These are phyloP conservation scores for Cladophialophora immunda DNA, from an alignment of 2,329 filamentous ascomycete species.

Conservation along the genomic window DNA sequence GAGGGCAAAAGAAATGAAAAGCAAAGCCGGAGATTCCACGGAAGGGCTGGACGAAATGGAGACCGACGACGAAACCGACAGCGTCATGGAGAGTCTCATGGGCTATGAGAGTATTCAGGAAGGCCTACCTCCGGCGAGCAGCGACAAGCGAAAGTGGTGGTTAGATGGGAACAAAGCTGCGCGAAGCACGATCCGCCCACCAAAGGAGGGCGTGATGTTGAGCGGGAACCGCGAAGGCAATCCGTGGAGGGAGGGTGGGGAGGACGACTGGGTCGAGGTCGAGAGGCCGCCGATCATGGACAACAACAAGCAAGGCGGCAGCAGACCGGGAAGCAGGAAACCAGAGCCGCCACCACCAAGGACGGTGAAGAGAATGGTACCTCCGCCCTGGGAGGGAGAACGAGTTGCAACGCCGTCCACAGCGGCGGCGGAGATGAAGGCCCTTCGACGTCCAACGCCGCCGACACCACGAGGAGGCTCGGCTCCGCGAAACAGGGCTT, in stretches of 20 bases:
- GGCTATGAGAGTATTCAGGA: constrained; percentile 85
- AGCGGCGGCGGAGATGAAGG: constrained; percentile 13
- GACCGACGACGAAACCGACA: constrained; percentile 41
- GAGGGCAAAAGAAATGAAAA: constrained; percentile 68
- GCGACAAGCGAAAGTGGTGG: constrained; percentile 72
- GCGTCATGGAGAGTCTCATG: constrained; percentile 75
- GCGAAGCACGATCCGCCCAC: constrained; percentile 74
- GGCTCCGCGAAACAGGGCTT: constrained; percentile 12
- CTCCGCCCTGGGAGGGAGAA: constrained; percentile 36
- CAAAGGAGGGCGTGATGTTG: constrained; percentile 68
- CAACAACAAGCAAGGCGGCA: constrained; percentile 29
- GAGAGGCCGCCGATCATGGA: constrained; percentile 30
- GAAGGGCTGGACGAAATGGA: constrained; percentile 66
- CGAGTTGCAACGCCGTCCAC: constrained; percentile 16
- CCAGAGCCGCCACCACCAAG: constrained; percentile 37
- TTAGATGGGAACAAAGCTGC: constrained; percentile 72
- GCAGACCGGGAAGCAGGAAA: constrained; percentile 43
- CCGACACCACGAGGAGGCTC: constrained; percentile 24
- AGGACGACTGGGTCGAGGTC: constrained; percentile 81
- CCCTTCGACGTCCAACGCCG: constrained; percentile 17
- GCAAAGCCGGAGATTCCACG: constrained; percentile 65
- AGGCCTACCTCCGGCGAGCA: constrained; percentile 71
- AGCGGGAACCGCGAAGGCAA: constrained; percentile 81
- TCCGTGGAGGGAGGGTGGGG: constrained; percentile 72
- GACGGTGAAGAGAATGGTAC: constrained; percentile 31